These are phyloP conservation scores for Tillandsia fasciculata DNA, from an alignment of 176 grass and related monocot genomes.

Conservation along the genomic window DNA sequence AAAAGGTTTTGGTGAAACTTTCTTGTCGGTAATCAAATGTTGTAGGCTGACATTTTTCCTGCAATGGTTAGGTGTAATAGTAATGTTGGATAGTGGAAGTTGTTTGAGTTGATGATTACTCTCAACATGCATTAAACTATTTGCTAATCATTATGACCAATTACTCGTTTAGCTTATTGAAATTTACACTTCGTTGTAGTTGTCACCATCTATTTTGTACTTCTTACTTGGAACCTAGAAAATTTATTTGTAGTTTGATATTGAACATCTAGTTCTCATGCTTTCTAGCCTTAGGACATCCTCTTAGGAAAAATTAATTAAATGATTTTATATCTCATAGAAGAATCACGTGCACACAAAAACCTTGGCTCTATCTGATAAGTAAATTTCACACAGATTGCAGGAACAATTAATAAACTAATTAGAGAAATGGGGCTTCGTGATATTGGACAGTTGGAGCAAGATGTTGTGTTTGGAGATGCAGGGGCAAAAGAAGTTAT, in stretches of 20 bases:
- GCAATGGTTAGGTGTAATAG: too few relatives aligned
- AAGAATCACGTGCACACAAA: slow-evolving; percentile 1
- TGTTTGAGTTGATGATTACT: too few relatives aligned
- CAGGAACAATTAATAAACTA: slow-evolving; percentile 73
- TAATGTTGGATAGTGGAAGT: too few relatives aligned
- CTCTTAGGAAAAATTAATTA: background rate
- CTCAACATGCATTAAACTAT: too few relatives aligned
- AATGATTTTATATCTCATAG: background rate
- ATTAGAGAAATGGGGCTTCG: slow-evolving; percentile 64
- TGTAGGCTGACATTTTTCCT: too few relatives aligned
- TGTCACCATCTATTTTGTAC: background rate
- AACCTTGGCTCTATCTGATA: slow-evolving; percentile 10
- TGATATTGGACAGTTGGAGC: slow-evolving; percentile 80
- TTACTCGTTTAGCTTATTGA: background rate
- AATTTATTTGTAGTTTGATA: background rate
- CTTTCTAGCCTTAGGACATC: background rate
- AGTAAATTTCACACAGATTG: slow-evolving; percentile 55
- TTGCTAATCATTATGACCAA: too few relatives aligned
- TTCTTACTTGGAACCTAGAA: background rate
- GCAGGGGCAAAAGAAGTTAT: slow-evolving; percentile 94
- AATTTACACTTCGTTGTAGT: background rate
- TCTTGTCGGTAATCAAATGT: too few relatives aligned
- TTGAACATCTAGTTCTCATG: background rate
- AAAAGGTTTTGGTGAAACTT: too few relatives aligned
- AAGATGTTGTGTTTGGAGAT: slow-evolving; percentile 97